phyloP scores from a whole-genome alignment of 768 basidiomycete species.

The Amanita exitialis region DNA sequence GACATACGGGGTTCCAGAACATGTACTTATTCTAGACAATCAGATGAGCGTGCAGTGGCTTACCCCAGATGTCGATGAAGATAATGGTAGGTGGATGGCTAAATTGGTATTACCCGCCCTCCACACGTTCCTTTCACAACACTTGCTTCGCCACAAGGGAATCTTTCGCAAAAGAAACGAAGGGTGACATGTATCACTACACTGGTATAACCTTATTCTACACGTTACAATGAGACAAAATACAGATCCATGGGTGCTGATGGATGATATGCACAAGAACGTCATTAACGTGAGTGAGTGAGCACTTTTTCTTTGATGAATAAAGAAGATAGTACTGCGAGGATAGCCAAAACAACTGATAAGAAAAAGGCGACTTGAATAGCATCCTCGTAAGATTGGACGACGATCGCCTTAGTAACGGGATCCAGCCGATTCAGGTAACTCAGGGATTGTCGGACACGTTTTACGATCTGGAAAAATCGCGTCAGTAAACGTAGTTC shows the following conservation, averaged over 20 bases:
- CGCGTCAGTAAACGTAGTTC: neutral
- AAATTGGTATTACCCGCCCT: too few species aligned
- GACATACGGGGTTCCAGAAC: too few species aligned
- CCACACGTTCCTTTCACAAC: too few species aligned
- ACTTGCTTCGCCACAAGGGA: too few species aligned
- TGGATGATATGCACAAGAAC: neutral
- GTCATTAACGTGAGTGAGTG: conserved; percentile 4
- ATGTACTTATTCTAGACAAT: too few species aligned
- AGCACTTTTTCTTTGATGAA: conserved; percentile 45
- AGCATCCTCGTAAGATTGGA: conserved; percentile 32
- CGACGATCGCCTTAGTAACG: conserved; percentile 23
- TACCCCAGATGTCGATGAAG: too few species aligned
- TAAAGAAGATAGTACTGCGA: conserved; percentile 31
- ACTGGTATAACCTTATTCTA: neutral
- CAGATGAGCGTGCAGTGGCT: too few species aligned
- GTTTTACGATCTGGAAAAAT: conserved; percentile 31
- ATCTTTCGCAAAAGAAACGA: too few species aligned
- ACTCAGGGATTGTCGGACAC: conserved; percentile 38
- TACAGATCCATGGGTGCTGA: too few species aligned
- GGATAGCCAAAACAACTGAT: conserved; percentile 28
- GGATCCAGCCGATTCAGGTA: conserved; percentile 36
- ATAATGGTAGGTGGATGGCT: too few species aligned
- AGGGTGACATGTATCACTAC: too few species aligned
- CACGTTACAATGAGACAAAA: neutral
- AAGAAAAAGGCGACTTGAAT: conserved; percentile 40